Percentiles rank a stretch among this genome's conserved stretches.
These are phyloP conservation scores for Heterobasidion occidentale DNA, from an alignment of 1,284 basidiomycete species.

Conservation along the genomic window DNA sequence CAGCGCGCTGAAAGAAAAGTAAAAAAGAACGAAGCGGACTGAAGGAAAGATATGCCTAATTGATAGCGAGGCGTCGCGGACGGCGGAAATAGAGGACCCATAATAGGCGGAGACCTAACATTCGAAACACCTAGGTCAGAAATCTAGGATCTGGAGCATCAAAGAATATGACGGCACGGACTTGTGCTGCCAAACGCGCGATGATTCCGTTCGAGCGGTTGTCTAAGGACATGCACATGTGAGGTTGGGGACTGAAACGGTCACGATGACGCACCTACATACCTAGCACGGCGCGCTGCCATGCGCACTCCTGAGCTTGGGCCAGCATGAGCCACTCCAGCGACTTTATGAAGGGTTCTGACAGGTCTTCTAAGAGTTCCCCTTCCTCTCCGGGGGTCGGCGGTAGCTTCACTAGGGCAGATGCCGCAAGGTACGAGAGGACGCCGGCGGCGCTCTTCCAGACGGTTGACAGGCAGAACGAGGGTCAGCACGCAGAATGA, in stretches of 20 bases:
- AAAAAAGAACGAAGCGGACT: conserved; percentile 27
- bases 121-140: neutral
- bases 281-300: conserved; percentile 91
- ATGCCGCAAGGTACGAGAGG: conserved; percentile 54
- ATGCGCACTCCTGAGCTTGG: conserved; percentile 95
- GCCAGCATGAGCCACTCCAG: conserved; percentile 82
- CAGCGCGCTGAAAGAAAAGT: neutral
- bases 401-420: conserved; percentile 49
- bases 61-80: conserved; percentile 41
- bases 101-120: conserved; percentile 67
- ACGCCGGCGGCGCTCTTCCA: conserved; percentile 71
- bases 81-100: conserved; percentile 39
- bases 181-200: conserved; percentile 79
- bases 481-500: neutral
- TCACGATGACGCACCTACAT: conserved; percentile 5
- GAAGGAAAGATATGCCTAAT: conserved; percentile 44
- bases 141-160: neutral
- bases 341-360: conserved; percentile 50
- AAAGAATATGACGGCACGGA: conserved; percentile 17
- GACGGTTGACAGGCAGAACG: neutral
- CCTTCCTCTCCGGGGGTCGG: conserved; percentile 42
- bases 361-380: conserved; percentile 56
- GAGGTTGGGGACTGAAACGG: neutral
- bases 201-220: conserved; percentile 80
- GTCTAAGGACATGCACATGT: conserved; percentile 33